Evolutionary conservation across 495 filamentous ascomycete genomes (phyloP).

Genomic region (Penicillium samsonianum): DNA sequence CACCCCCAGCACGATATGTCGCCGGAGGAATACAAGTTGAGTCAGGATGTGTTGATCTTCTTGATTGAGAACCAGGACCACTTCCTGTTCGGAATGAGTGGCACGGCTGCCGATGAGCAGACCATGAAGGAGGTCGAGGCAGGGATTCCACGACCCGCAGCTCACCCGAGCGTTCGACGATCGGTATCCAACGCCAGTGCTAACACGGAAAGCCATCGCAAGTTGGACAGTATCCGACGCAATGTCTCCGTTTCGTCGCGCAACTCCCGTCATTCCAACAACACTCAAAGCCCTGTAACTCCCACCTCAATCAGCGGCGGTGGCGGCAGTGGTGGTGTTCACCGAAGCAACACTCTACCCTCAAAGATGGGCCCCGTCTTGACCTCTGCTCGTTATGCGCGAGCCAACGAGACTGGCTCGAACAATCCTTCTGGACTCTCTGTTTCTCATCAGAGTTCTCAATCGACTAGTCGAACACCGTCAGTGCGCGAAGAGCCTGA

Average conservation of each 20-base stretch:
- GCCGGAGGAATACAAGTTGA: conserved; percentile 87
- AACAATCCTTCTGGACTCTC: conserved; percentile 36
- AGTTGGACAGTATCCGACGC: conserved; percentile 68
- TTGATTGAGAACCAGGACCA: conserved; percentile 95
- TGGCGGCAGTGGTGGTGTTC: conserved; percentile 66
- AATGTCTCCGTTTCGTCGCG: conserved; percentile 78
- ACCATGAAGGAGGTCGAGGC: conserved; percentile 82
- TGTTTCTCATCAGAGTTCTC: conserved; percentile 36
- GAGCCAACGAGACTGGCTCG: conserved; percentile 37
- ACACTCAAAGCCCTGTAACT: conserved; percentile 68
- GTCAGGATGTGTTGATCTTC: conserved; percentile 96
- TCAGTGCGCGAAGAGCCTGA: conserved; percentile 32
- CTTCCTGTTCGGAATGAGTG: conserved; percentile 91
- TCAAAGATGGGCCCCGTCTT: conserved; percentile 83
- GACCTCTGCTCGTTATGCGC: conserved; percentile 55
- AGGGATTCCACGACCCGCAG: conserved; percentile 54
- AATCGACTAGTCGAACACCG: conserved; percentile 38
- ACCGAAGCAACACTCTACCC: conserved; percentile 93
- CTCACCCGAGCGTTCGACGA: conserved; percentile 62
- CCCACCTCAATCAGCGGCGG: conserved; percentile 57
- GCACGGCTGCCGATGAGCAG: conserved; percentile 83
- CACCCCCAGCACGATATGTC: conserved; percentile 95
- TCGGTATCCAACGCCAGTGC: conserved; percentile 86
- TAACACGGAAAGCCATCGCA: conserved; percentile 81
- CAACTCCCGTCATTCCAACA: conserved; percentile 71